Conservation (phyloP, 2,329 filamentous ascomycete genomes). For the Penicillium griseofulvum region DNA sequence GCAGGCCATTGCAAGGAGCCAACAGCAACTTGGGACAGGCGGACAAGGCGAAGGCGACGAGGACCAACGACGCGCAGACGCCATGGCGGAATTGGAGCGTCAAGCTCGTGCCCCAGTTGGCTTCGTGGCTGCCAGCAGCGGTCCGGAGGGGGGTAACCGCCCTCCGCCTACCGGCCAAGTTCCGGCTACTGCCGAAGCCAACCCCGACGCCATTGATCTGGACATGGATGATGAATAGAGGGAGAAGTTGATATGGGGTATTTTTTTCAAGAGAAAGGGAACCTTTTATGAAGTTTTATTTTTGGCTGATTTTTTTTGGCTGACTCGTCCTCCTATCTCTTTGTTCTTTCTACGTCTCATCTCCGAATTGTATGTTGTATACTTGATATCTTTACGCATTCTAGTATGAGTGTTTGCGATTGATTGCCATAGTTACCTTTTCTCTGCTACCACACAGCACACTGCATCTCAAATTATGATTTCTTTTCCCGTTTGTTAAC, state of each 20-base stretch:
- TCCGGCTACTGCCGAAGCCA: constrained; percentile 52
- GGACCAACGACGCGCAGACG: constrained; percentile 61
- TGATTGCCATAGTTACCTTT: constrained; percentile 5
- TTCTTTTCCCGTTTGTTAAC: constrained; percentile 2
- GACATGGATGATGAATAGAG: constrained; percentile 44
- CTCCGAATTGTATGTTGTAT: constrained; percentile 10
- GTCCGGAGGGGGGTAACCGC: constrained; percentile 62
- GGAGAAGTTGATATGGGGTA: not conserved
- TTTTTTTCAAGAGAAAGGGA: not conserved
- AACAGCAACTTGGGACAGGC: constrained; percentile 52
- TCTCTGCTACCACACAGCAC: constrained; percentile 2
- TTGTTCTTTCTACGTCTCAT: constrained; percentile 8
- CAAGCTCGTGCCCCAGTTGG: constrained; percentile 85
- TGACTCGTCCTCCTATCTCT: constrained; percentile 7
- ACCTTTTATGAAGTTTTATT: not conserved
- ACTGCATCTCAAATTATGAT: constrained; percentile 10
- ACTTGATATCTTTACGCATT: constrained; percentile 8
- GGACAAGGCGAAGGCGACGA: constrained; percentile 39
- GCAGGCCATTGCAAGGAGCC: constrained; percentile 81
- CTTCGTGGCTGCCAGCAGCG: constrained; percentile 84
- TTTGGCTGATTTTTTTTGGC: not conserved
- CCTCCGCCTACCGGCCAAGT: constrained; percentile 36
- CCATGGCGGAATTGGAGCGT: constrained; percentile 84
- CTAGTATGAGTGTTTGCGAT: constrained; percentile 15
- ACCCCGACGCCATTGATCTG: constrained; percentile 85